Evolutionary conservation across 2,329 filamentous ascomycete species (phyloP), one percentile per base, ranked within the genome.

Genomic region (Aspergillus hortae): DNA sequence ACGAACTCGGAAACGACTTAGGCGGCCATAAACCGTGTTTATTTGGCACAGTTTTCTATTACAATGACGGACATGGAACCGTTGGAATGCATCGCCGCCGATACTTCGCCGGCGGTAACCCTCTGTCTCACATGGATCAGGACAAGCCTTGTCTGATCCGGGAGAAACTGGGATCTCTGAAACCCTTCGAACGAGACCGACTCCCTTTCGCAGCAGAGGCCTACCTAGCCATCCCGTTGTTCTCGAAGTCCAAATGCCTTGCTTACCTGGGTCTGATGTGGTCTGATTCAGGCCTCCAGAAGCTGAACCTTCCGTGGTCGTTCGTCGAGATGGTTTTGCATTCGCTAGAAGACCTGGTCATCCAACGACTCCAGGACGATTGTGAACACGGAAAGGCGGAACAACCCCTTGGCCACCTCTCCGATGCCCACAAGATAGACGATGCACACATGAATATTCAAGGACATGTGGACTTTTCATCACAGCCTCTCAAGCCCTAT

Each of bases 231-330:
- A 74, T 88, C 12, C 86, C 86, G 0, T 71, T 89, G 2, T 87
- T 85, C 57, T 78, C 80, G 4, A 79, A 83, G 40, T 83, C 80
- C 30, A 87, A 85, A 65, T 87, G 83, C 63, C 81, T 87, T 60
- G 85, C 83, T 19, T 83, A 88, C 67, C 84, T 89, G 62, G 86
- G 86, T n/a, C 74, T 86, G 65, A 84, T 89, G 76, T 89, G 86
- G 86, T 84, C 84, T 5, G 70, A 74, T 41, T 78, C 86, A 54
- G 85, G 83, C n/a, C 74, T 84, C 14, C 70, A 74, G 14, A 76
- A 76, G 44, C 76, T 80, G 44, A 74, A 72, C 12, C 65, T 88
- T 23, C 80, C 83, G 6, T 89, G 86, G 86, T 78, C 77, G 1
- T 87, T 82, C 64, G 74, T 86, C 21, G 86, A 89, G 65, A 80